Evolutionary conservation across 257 asterid species (phyloP).

Genomic region (Gentiana straminea): DNA sequence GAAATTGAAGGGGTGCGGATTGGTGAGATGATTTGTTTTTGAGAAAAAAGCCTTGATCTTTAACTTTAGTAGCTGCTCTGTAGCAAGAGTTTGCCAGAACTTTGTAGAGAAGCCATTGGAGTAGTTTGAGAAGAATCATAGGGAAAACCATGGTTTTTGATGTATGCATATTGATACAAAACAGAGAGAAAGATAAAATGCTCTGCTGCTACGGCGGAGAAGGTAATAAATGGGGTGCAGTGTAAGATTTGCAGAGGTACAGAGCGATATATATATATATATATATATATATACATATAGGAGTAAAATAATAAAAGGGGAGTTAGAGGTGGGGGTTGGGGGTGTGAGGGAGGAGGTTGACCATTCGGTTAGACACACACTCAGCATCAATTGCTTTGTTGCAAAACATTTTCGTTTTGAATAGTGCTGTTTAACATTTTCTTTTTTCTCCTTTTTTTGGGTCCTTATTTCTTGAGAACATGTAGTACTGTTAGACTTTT

Average conservation of each 20-base stretch:
- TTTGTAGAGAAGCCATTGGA: slow-evolving; percentile 47
- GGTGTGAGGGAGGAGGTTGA: slow-evolving; percentile 27
- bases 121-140: slow-evolving; percentile 38
- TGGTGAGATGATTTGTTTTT: slow-evolving; percentile 21
- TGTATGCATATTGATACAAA: background rate
- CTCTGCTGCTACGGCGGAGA: no score
- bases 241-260: no score
- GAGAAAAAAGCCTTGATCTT: slow-evolving; percentile 32
- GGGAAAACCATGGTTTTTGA: slow-evolving; percentile 52
- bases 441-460: no score
- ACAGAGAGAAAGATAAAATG: no score
- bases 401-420: slow-evolving; percentile 10
- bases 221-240: no score
- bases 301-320: background rate
- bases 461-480: no score
- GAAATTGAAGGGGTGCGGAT: slow-evolving; percentile 20
- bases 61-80: slow-evolving; percentile 51
- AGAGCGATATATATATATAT: background rate
- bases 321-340: background rate
- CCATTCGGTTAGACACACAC: slow-evolving; percentile 46
- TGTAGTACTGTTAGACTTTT: no score
- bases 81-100: slow-evolving; percentile 56
- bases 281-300: background rate
- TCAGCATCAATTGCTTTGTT: slow-evolving; percentile 36
- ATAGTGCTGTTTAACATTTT: slow-evolving; percentile 1